These are phyloP conservation scores for Cytospora leucostoma DNA, from an alignment of 2,329 filamentous ascomycete genomes.

Conservation along the genomic window DNA sequence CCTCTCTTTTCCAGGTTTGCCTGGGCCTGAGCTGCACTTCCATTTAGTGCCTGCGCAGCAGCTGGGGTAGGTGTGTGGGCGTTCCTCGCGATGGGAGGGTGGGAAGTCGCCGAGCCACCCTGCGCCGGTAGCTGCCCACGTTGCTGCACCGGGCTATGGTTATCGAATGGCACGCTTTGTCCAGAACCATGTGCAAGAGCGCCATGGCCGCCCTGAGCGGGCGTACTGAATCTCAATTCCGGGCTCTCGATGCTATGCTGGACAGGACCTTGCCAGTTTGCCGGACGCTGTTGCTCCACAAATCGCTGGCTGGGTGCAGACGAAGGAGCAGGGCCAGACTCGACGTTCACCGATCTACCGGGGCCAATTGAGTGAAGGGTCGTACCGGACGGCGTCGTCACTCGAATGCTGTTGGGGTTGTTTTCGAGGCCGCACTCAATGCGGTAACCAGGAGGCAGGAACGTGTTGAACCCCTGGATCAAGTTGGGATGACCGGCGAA, in stretches of 20 bases:
- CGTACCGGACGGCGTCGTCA: slow-evolving; percentile 97
- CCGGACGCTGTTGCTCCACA: slow-evolving; percentile 47
- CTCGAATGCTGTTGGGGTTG: slow-evolving; percentile 92
- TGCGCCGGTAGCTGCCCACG: slow-evolving; percentile 37
- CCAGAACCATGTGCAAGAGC: slow-evolving; percentile 47
- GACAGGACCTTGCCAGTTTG: slow-evolving; percentile 56
- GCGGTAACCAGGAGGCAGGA: slow-evolving; percentile 90
- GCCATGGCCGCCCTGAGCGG: slow-evolving; percentile 51
- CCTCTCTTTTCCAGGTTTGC: slow-evolving; percentile 78
- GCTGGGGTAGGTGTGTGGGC: slow-evolving; percentile 62
- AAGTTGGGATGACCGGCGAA: slow-evolving; percentile 94
- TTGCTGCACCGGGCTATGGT: slow-evolving; percentile 35
- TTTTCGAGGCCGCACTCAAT: slow-evolving; percentile 95
- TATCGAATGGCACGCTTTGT: slow-evolving; percentile 37
- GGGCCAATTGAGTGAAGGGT: slow-evolving; percentile 82
- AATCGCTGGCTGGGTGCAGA: slow-evolving; percentile 45
- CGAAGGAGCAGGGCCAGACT: slow-evolving; percentile 42
- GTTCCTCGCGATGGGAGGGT: slow-evolving; percentile 52
- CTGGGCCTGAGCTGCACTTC: slow-evolving; percentile 55
- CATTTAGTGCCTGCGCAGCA: slow-evolving; percentile 61
- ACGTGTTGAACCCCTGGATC: slow-evolving; percentile 98
- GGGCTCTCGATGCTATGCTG: slow-evolving; percentile 65
- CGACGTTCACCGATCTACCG: slow-evolving; percentile 50
- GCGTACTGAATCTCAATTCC: slow-evolving; percentile 62
- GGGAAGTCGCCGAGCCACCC: slow-evolving; percentile 41